Evolutionary conservation across 2,329 filamentous ascomycete species (phyloP).

Genomic region (Pestalotiopsis sp.): DNA sequence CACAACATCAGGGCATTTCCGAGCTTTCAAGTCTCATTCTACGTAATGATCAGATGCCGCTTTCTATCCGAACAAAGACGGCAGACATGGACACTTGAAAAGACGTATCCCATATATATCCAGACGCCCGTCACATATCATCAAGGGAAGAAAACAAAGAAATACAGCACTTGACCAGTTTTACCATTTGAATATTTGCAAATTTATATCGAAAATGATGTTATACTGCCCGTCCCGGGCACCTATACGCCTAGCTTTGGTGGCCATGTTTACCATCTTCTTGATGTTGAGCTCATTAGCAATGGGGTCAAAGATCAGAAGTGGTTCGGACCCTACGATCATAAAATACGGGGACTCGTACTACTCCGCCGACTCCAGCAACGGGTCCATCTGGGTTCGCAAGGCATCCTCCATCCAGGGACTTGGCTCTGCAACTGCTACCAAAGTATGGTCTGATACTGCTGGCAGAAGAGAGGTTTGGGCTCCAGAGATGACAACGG

Average conservation of each 20-base stretch:
- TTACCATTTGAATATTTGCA: no score
- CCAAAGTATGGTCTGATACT: constrained; percentile 22
- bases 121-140: no score
- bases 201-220: no score
- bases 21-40: no score
- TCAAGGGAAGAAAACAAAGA: no score
- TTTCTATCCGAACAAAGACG: no score
- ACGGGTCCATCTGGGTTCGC: constrained; percentile 23
- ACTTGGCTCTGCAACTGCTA: constrained; percentile 14
- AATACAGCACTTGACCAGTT: no score
- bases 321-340: constrained; percentile 23
- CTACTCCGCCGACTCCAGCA: constrained; percentile 25
- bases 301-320: constrained; percentile 15
- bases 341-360: constrained; percentile 22
- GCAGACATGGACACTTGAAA: no score
- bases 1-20: no score
- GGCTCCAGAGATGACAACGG: constrained; percentile 24
- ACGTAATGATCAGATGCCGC: no score
- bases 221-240: no score
- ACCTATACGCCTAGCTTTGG: not conserved
- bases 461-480: constrained; percentile 19
- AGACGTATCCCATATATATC: no score
- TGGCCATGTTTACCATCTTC: constrained; percentile 8
- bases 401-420: constrained; percentile 19
- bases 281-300: constrained; percentile 11